Evolutionary conservation across 2,329 filamentous ascomycete genomes (phyloP), one percentile per base, ranked within the genome.

Genomic region (Neoarthrinium moseri): DNA sequence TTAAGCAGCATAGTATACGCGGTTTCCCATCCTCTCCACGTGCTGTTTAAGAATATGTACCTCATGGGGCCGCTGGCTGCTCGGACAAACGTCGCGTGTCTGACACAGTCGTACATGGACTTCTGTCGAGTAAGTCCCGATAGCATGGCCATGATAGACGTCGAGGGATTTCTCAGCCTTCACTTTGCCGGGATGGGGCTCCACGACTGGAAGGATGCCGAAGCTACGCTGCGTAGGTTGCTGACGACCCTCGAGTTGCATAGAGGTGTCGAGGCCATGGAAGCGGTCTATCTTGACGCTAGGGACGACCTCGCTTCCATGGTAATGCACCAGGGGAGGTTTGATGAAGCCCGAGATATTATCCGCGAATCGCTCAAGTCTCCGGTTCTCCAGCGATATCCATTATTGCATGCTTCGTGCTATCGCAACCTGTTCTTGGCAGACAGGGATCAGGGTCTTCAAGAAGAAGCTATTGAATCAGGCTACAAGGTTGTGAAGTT

Each of bases 111-210:
- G 12, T 40, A 40, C 18, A 29, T 40, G 15, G 20, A 40, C 13
- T 11, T 40, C 22, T 40, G 37, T 17, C 37, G 27, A 23, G 7
- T 17, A 5, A 15, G 5, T 13, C 21, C 21, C 7, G 23, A 22
- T 12, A 40, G 37, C 15, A 40, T 40, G 15, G 37, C 37, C 22
- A 40, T 40, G 37, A 20, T 40, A 12, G 37, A 40, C 23, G 23
- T 26, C 7, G 21, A 40, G 23, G 37, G 21, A 6, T 40, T 40
- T 17, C 5, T 40, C 11, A 27, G 21, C 20, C 5, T 40, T 11
- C 6, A 40, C 13, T 27, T 40, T 27, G 22, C 21, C 6, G 23
- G 27, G 11, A 24, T 40, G 6, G 22, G 22, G 5, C 21, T 40
- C 13, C 37, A 40, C 5, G 22, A 23, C 20, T 23, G 5, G 7